phyloP scores from a whole-genome alignment of 1,139 yeast genomes.

The Suhomyces kunorum region DNA sequence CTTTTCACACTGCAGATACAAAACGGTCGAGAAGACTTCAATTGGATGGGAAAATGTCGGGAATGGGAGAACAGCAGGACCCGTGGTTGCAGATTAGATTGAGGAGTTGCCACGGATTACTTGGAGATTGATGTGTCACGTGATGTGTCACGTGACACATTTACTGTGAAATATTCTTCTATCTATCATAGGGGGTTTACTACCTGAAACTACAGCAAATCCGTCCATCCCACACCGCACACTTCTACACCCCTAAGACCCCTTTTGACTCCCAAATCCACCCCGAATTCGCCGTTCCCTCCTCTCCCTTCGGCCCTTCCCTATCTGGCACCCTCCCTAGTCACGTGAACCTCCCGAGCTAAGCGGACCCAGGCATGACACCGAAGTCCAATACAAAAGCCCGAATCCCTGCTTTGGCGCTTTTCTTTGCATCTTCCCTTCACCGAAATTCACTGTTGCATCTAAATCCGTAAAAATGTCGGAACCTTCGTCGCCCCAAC shows the following conservation, averaged over 20 bases:
- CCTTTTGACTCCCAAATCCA: too few relatives aligned
- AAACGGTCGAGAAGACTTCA: too few relatives aligned
- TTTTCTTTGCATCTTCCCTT: too few relatives aligned
- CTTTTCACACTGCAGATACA: neutral
- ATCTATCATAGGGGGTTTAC: too few relatives aligned
- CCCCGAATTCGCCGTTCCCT: too few relatives aligned
- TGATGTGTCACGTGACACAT: conserved; percentile 1
- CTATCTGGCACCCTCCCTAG: neutral
- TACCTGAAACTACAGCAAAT: too few relatives aligned
- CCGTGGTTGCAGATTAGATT: neutral
- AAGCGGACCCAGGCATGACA: conserved; percentile 1
- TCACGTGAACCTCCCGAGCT: conserved; percentile 6
- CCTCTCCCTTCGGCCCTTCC: neutral
- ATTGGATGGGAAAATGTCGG: neutral
- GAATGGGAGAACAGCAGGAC: neutral
- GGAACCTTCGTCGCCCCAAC: neutral
- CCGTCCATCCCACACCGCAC: too few relatives aligned
- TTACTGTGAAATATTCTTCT: neutral
- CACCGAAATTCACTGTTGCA: neutral
- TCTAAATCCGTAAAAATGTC: neutral
- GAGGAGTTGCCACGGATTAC: conserved; percentile 4
- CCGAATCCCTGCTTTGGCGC: too few relatives aligned
- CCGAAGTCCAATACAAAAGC: too few relatives aligned
- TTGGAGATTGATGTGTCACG: neutral
- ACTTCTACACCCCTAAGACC: too few relatives aligned